These are phyloP conservation scores for Metschnikowia borealis DNA, from an alignment of 805 yeast genomes.

Conservation along the genomic window DNA sequence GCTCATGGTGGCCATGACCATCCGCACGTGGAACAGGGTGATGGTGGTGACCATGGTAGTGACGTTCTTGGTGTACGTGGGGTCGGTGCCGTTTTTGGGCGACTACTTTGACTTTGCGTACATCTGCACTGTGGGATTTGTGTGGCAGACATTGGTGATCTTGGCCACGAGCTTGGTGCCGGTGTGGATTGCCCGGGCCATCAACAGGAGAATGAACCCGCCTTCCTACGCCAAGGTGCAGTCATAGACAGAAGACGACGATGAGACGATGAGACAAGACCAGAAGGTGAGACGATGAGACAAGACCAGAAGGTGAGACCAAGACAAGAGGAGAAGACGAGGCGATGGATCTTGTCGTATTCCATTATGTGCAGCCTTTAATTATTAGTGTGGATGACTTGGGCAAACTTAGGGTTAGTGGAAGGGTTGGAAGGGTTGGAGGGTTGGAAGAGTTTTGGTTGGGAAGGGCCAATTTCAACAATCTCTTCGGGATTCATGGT, in stretches of 20 bases:
- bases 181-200: conserved; percentile 78
- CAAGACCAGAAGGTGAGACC: too few relatives aligned
- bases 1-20: conserved; percentile 88
- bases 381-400: too few relatives aligned
- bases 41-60: conserved; percentile 72
- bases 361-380: too few relatives aligned
- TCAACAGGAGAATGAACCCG: conserved; percentile 76
- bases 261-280: not conserved
- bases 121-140: conserved; percentile 53
- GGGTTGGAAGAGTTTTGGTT: too few relatives aligned
- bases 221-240: conserved; percentile 98
- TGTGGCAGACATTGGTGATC: conserved; percentile 66
- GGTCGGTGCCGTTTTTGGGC: conserved; percentile 74
- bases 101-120: conserved; percentile 82
- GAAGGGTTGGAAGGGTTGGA: too few relatives aligned
- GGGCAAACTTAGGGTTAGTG: too few relatives aligned
- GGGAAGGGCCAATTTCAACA: too few relatives aligned
- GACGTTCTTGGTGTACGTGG: conserved; percentile 63
- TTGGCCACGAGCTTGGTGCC: conserved; percentile 75
- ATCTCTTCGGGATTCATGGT: too few relatives aligned
- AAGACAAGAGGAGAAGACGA: too few relatives aligned
- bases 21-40: conserved; percentile 81
- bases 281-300: not conserved
- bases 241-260: conserved; percentile 1
- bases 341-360: too few relatives aligned